Conservation (phyloP, 1,284 basidiomycete genomes). For the Apiotrichum mycotoxinovorans region DNA sequence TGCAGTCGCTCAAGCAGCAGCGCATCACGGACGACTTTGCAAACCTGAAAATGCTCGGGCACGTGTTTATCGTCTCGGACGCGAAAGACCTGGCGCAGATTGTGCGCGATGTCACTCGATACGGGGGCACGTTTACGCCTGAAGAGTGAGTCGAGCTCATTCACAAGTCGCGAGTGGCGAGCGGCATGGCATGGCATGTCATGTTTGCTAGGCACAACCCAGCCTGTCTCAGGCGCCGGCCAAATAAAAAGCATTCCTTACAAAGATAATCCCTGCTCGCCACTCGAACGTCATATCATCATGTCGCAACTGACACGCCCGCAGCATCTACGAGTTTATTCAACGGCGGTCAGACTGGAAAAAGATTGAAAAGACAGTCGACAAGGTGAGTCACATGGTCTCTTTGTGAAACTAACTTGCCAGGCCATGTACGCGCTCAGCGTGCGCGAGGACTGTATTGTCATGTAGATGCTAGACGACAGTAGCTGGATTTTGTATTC, state of each 20-base stretch:
- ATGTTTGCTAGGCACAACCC: no score
- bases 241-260: no score
- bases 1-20: constrained; percentile 67
- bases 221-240: no score
- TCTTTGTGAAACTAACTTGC: background rate
- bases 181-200: no score
- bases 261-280: no score
- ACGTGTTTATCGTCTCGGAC: constrained; percentile 79
- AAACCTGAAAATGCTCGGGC: constrained; percentile 91
- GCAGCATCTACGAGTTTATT: constrained; percentile 86
- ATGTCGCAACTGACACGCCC: constrained; percentile 1
- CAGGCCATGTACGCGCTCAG: constrained; percentile 78
- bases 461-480: constrained; percentile 49
- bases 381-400: constrained; percentile 62
- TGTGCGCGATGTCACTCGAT: constrained; percentile 86
- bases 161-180: background rate
- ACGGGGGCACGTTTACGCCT: constrained; percentile 85
- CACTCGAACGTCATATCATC: no score
- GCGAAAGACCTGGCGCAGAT: constrained; percentile 93
- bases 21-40: constrained; percentile 79
- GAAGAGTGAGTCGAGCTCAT: constrained; percentile 62
- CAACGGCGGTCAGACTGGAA: constrained; percentile 93
- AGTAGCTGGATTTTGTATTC: no score
- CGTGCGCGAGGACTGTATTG: constrained; percentile 81
- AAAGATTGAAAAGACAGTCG: constrained; percentile 90